These are phyloP conservation scores for Dactylellina drechsleri DNA, from an alignment of 2,329 filamentous ascomycete genomes.

Conservation along the genomic window DNA sequence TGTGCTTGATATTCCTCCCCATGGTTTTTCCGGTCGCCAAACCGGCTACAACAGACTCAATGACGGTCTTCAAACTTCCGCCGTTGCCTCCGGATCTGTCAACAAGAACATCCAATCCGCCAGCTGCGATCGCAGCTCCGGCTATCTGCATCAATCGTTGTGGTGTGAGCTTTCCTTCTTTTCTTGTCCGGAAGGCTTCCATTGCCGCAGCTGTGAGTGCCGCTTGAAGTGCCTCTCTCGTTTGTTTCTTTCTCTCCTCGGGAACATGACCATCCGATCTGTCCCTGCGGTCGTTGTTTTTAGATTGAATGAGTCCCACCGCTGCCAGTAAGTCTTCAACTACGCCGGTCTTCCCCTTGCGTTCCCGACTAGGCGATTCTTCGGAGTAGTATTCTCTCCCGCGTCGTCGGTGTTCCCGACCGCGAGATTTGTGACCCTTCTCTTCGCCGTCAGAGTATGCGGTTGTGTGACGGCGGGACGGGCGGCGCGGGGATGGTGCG, in stretches of 20 bases:
- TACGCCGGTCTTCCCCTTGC: constrained; percentile 18
- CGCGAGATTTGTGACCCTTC: constrained; percentile 14
- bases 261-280: constrained; percentile 11
- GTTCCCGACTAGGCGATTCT: constrained; percentile 33
- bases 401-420: constrained; percentile 33
- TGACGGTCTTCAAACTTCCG: constrained; percentile 32
- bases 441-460: constrained; percentile 38
- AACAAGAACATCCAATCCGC: constrained; percentile 43
- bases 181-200: constrained; percentile 50
- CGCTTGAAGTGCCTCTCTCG: constrained; percentile 39
- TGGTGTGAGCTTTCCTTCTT: constrained; percentile 50
- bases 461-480: constrained; percentile 42
- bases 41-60: constrained; percentile 41
- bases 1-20: constrained; percentile 32
- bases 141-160: constrained; percentile 51
- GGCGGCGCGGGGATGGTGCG: constrained; percentile 37
- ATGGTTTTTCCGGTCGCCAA: constrained; percentile 40
- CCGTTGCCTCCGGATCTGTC: constrained; percentile 32
- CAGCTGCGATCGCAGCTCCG: constrained; percentile 46
- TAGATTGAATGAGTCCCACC: constrained; percentile 44
- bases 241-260: constrained; percentile 39
- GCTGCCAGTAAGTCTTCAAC: constrained; percentile 50
- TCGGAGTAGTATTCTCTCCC: constrained; percentile 38
- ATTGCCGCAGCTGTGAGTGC: constrained; percentile 50
- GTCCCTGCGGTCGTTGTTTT: constrained; percentile 5